Base-by-base conservation (phyloP, 176 grass and related monocot genomes). In the Cocos nucifera region DNA sequence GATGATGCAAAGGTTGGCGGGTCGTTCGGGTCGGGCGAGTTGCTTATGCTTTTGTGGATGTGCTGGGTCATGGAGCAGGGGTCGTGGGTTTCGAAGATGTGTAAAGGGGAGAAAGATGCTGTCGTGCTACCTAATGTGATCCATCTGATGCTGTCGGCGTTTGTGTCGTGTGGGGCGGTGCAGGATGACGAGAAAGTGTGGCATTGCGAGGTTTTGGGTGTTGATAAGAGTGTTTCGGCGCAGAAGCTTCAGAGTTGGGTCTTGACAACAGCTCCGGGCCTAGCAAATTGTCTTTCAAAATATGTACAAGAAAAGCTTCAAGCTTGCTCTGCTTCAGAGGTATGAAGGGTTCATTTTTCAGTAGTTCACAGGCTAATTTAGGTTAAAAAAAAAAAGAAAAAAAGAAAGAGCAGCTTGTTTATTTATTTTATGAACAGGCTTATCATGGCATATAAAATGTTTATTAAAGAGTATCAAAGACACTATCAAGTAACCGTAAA, bases 61-160 rank as follows among this genome's bases (percentile, higher is more conserved):
- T 98, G 93, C 69, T 92, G 87, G 93, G 64, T 83, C 69, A 82
- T 98, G 78, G 77, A 69, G 30, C 83, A 73, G 59, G 70, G 76
- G 51, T 63, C 65, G 15, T 48, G 55, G 54, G 53, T 50, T 7
- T 19, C 69, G 20, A 71, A 27, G 26, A 66, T 52, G 28, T 49
- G 21, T 12, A 74, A 44, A 16, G 67, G 39, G 8, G 70, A 78
- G 19, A 65, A 86, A 25, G 78, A 74, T 19, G 39, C 76, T 23
- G 62, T 73, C 29, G 51, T 70, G 18, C 79, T 91, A 14, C 93
- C 84, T 19, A 78, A 91, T 58, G 73, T 91, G 20, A 80, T 55
- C 20, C 78, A 85, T 64, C 66, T 91, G 22, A 49, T 91, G 39
- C 51, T 88, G 53, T 85, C 93, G 28, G 78, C 76, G 10, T 76